Percentiles rank a stretch among this genome's conserved stretches.
Conservation (phyloP, 768 basidiomycete genomes). For the Lactifluus pinguis region DNA sequence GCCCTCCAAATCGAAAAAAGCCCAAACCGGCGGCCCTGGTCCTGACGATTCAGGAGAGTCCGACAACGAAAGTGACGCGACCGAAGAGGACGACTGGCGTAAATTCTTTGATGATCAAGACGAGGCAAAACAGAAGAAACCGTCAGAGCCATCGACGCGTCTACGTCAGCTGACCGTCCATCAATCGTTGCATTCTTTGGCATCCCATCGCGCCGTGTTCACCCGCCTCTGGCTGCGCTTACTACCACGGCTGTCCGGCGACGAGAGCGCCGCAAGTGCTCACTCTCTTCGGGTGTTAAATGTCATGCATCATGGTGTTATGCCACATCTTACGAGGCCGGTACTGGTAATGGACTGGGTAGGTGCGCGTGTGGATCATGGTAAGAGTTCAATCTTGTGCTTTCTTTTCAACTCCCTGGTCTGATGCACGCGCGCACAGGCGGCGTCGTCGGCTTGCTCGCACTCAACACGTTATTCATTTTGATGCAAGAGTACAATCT, state of each 20-base stretch:
- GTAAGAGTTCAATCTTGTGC: conserved; percentile 31
- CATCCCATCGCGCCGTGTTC: conserved; percentile 74
- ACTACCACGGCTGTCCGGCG: conserved; percentile 45
- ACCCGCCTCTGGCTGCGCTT: conserved; percentile 73
- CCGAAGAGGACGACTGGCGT: conserved; percentile 67
- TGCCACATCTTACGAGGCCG: conserved; percentile 75
- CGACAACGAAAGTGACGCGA: conserved; percentile 28
- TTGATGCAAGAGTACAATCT: conserved; percentile 91
- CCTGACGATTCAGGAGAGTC: conserved; percentile 22
- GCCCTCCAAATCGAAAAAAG: conserved; percentile 39
- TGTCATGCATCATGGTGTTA: conserved; percentile 72
- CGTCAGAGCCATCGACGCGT: conserved; percentile 34
- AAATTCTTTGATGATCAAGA: conserved; percentile 67
- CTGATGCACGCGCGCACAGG: conserved; percentile 34
- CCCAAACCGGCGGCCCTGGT: neutral
- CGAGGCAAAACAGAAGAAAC: conserved; percentile 28
- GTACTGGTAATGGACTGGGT: conserved; percentile 91
- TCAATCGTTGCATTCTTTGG: conserved; percentile 65
- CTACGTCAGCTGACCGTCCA: conserved; percentile 61
- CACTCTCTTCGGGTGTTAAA: conserved; percentile 54
- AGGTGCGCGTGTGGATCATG: conserved; percentile 71
- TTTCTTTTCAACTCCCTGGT: neutral
- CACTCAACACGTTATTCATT: conserved; percentile 83
- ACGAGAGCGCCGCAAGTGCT: conserved; percentile 28
- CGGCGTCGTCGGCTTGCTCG: conserved; percentile 77